Base-by-base conservation (phyloP, 371 early-diverging fungal species). In the Syncephalastrum monosporum region DNA sequence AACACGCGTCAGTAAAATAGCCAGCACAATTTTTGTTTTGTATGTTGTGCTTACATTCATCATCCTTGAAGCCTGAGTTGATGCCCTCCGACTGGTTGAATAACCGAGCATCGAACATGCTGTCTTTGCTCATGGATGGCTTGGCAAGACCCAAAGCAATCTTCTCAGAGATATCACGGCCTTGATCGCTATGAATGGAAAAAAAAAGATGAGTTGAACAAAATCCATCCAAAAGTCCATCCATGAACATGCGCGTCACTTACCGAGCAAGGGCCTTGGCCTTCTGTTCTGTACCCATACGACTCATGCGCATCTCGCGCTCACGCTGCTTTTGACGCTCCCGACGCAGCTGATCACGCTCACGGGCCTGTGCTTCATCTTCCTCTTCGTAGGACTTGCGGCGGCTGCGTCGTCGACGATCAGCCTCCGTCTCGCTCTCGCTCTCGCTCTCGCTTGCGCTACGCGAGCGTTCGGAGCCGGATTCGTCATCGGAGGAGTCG, bases 151-250 rank as follows among this genome's bases (percentile, higher is more conserved):
- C 98, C 53, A 98, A 82, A 3, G 99, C 98, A 60, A 98, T 91
- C 75, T 96, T 97, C 74, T 98, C 99, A 1, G 97, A 95, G 52
- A 98, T 92, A 80, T 98, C 99, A 69, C 99, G 89, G 3, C 88
- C 89, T 63, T 87, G 75, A 16, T 84, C 70, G 47, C 85, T 84
- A 42, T 42, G 54, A 3, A 44, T 42, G 24, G 24, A 42, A 43
- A 17, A 47, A 51, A 47, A 52, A n/a, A 13, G 3, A 48, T 42
- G 8, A 8, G 17, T 21, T 21, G 21, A 21, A 1, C 21, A 0
- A 21, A 21, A 21, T 21, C 21, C 21, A 21, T 21, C 21, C 21
- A 21, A 21, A 2, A 21, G 2, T 21, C 21, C 0, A 21, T 21
- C 21, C 21, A 21, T 21, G 21, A 21, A 2, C 21, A 21, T 21